These are phyloP conservation scores for Neocatenulostroma microsporum DNA, from an alignment of 2,329 filamentous ascomycete genomes.

Conservation along the genomic window DNA sequence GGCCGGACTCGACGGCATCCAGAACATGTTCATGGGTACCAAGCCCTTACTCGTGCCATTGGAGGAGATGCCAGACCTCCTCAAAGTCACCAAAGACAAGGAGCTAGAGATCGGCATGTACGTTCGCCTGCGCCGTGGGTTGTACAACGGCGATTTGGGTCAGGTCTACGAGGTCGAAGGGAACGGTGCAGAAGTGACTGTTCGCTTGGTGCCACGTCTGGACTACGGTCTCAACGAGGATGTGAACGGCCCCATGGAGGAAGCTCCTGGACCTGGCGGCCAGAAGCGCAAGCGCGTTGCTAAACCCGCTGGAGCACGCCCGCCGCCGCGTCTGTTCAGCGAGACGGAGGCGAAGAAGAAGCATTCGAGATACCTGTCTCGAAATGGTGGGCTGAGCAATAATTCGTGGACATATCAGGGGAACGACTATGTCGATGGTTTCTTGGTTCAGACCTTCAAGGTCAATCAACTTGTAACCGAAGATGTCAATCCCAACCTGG, in stretches of 20 bases:
- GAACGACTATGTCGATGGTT: slow-evolving; percentile 87
- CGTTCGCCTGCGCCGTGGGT: slow-evolving; percentile 69
- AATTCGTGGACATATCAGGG: slow-evolving; percentile 79
- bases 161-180: slow-evolving; percentile 88
- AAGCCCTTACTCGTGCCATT: slow-evolving; percentile 86
- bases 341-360: slow-evolving; percentile 87
- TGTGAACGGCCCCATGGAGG: slow-evolving; percentile 39
- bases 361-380: slow-evolving; percentile 56
- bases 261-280: slow-evolving; percentile 27
- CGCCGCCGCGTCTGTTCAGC: slow-evolving; percentile 85
- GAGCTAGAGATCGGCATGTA: slow-evolving; percentile 80
- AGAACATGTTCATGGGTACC: slow-evolving; percentile 80
- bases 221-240: slow-evolving; percentile 90
- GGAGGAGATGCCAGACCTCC: slow-evolving; percentile 95
- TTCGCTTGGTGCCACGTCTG: slow-evolving; percentile 80
- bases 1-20: slow-evolving; percentile 70
- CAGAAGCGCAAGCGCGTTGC: slow-evolving; percentile 67
- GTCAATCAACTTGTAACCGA: slow-evolving; percentile 78
- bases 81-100: slow-evolving; percentile 80
- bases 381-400: slow-evolving; percentile 41
- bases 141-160: slow-evolving; percentile 82
- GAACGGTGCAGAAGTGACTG: slow-evolving; percentile 80
- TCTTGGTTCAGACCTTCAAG: slow-evolving; percentile 88
- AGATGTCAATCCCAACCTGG: slow-evolving; percentile 84
- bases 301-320: slow-evolving; percentile 50